These are phyloP conservation scores for Vitis cinerea DNA, from an alignment of 164 flowering plant genomes.

Conservation along the genomic window DNA sequence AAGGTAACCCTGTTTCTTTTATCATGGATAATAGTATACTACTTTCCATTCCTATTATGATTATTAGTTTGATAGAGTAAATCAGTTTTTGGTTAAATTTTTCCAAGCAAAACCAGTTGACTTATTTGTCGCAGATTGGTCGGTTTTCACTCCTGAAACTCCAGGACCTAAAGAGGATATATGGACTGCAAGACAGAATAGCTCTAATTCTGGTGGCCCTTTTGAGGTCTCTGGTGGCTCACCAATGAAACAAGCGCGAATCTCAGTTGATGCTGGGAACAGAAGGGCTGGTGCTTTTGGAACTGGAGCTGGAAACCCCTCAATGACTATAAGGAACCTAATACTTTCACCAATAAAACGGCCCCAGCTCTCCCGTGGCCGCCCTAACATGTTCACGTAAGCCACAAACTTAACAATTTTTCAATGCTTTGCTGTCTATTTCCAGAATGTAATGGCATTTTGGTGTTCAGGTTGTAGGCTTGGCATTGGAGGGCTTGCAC, in stretches of 20 bases:
- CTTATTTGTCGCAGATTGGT: conserved; percentile 85
- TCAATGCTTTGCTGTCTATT: background rate
- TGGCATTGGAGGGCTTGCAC: background rate
- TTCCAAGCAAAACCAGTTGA: conserved; percentile 57
- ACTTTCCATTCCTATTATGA: background rate
- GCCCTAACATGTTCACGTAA: conserved; percentile 80
- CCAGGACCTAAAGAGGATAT: conserved; percentile 94
- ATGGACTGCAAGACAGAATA: conserved; percentile 83
- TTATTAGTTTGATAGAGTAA: conserved; percentile 10
- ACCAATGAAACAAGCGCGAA: conserved; percentile 54
- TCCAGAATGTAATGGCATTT: background rate
- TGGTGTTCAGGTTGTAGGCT: conserved; percentile 23
- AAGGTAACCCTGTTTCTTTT: conserved; percentile 53
- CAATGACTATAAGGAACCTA: conserved; percentile 78
- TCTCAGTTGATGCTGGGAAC: conserved; percentile 45
- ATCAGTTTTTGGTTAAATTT: conserved; percentile 1
- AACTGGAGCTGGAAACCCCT: conserved; percentile 61
- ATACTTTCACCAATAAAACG: conserved; percentile 89
- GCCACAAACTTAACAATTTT: conserved; percentile 8
- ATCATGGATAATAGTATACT: too few relatives aligned
- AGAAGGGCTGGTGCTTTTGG: conserved; percentile 60
- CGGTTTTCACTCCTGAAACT: conserved; percentile 79
- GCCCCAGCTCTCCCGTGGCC: conserved; percentile 82
- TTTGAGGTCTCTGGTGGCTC: conserved; percentile 70
- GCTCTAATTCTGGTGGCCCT: conserved; percentile 68